phyloP scores from a whole-genome alignment of 2,329 filamentous ascomycete species.

The Drechslerella dactyloides region DNA sequence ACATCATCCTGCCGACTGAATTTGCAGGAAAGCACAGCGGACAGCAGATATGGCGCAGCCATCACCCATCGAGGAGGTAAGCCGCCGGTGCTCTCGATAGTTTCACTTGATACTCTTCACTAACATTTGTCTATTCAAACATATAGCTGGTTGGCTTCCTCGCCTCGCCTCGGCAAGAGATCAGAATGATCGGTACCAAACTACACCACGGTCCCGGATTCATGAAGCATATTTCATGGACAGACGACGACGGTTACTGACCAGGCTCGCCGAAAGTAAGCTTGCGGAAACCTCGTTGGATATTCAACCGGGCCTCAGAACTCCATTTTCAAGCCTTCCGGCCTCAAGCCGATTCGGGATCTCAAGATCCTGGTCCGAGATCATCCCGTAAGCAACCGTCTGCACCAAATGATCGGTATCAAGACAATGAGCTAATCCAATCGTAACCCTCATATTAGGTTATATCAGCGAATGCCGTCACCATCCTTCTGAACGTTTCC shows the following conservation, averaged over 20 bases:
- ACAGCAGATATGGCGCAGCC: constrained; percentile 35
- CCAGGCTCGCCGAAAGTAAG: constrained; percentile 52
- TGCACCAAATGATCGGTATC: background rate
- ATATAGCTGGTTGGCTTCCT: constrained; percentile 87
- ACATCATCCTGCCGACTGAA: background rate
- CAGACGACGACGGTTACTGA: constrained; percentile 16
- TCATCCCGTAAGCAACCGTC: constrained; percentile 68
- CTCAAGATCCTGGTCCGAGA: constrained; percentile 86
- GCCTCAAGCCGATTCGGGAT: constrained; percentile 80
- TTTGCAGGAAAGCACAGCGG: background rate
- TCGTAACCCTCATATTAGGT: constrained; percentile 23
- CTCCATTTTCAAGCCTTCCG: constrained; percentile 79
- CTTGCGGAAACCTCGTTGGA: constrained; percentile 76
- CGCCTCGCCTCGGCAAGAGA: constrained; percentile 86
- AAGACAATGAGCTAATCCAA: background rate
- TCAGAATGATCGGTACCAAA: constrained; percentile 74
- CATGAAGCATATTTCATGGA: background rate
- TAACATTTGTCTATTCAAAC: background rate
- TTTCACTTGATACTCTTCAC: background rate
- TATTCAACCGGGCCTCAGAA: constrained; percentile 77
- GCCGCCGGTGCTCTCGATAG: background rate
- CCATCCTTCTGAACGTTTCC: constrained; percentile 85
- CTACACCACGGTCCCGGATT: constrained; percentile 1
- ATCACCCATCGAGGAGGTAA: constrained; percentile 40
- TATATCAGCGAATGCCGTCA: constrained; percentile 73